Base-by-base conservation (phyloP, 192 early-diverging fungal species). In the Rhizophlyctis rosea region DNA sequence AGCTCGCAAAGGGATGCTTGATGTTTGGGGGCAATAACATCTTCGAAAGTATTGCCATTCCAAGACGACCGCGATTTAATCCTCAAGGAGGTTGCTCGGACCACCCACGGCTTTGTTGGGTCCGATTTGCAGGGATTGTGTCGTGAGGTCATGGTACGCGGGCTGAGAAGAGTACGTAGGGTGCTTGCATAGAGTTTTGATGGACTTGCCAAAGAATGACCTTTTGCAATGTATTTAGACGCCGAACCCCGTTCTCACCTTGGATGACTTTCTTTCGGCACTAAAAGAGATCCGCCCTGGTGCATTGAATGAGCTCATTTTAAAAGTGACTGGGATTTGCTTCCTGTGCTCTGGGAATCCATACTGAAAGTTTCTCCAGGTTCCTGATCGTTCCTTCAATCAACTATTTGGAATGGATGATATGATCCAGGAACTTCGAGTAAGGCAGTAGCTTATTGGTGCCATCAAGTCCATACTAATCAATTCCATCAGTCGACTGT, bases 321-420 rank as follows among this genome's bases (percentile, higher is more conserved):
- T 35, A 14, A 31, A 28, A 2, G 67, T 34, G 16, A 50, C 18
- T 54, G n/a, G 13, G n/a, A 25, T 9, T 18, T 51, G 23, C 4
- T n/a, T 24, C 2, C 31, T 34, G 34, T 60, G 0, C 24, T 61
- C 34, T 31, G n/a, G 47, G 50, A 65, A 32, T 47, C 56, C 16
- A 52, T 62, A 48, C 50, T 34, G 13, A 32, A 47, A 47, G 16
- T 24, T 13, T 28, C 27, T 0, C 31, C 67, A 86, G 77, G 79
- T 87, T 3, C 90, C 91, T 0, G 59, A 56, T 23, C 73, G 90
- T 23, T 61, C 34, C 14, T 92, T 94, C 62, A 56, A 60, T 18
- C 85, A 92, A 47, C 79, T 96, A 3, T 93, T 79, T 78, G 93
- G 93, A 23, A 73, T 94, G 44, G 82, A 89, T 31, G 71, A 83